Evolutionary conservation across 169 alveolate genomes (phyloP).

Genomic region (Cryptosporidium sp.): DNA sequence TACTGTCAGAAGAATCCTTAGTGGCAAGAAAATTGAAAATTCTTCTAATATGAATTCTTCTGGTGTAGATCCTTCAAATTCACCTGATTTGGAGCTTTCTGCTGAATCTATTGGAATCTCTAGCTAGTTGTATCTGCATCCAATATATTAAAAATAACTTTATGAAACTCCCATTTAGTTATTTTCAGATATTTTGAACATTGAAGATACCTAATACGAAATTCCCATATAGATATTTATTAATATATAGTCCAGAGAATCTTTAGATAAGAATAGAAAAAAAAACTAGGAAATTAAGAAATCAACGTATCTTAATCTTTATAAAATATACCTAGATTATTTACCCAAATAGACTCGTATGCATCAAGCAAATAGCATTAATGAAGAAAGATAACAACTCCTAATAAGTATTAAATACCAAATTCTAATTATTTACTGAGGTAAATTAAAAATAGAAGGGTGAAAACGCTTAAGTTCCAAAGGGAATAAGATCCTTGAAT

Average conservation of each 20-base stretch:
- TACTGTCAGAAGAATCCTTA: conserved; percentile 45
- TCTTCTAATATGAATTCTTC: background rate
- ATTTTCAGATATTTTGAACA: too few species aligned
- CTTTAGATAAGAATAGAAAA: background rate
- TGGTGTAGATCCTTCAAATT: background rate
- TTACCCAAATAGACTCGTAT: background rate
- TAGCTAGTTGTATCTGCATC: background rate
- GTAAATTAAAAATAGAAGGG: too few species aligned
- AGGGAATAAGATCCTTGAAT: background rate
- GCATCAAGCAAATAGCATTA: background rate
- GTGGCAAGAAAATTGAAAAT: conserved; percentile 10
- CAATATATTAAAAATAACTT: too few species aligned
- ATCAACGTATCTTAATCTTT: too few species aligned
- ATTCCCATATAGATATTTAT: background rate
- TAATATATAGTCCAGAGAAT: background rate
- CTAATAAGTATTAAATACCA: background rate
- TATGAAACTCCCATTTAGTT: background rate
- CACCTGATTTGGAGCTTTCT: conserved; percentile 4
- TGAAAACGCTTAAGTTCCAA: background rate
- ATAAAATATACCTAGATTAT: too few species aligned
- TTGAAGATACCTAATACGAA: too few species aligned
- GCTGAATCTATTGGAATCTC: conserved; percentile 28
- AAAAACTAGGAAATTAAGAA: too few species aligned
- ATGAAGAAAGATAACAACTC: background rate
- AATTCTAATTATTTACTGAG: background rate